These are phyloP conservation scores for Penicillium sumatraense DNA, from an alignment of 2,329 filamentous ascomycete genomes.

Conservation along the genomic window DNA sequence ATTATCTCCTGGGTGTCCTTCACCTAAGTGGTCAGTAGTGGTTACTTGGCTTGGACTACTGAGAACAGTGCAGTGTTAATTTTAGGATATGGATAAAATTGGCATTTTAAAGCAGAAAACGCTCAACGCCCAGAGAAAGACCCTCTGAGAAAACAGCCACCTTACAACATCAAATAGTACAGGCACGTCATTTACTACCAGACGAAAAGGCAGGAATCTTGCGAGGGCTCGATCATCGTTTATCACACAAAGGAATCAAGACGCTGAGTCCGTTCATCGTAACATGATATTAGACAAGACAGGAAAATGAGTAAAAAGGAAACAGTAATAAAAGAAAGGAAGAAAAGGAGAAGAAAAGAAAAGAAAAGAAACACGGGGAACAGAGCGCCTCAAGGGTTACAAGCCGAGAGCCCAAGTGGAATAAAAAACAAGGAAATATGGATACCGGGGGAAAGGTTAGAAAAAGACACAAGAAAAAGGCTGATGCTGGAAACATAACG, in stretches of 20 bases:
- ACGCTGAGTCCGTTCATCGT: conserved; percentile 29
- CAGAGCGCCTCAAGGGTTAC: conserved; percentile 4
- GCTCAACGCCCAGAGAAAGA: neutral
- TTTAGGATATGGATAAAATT: conserved; percentile 1
- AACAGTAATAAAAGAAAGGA: conserved; percentile 8
- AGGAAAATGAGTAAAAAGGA: conserved; percentile 21
- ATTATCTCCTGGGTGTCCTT: too few species aligned
- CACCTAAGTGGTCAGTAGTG: too few species aligned
- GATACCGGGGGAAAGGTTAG: conserved; percentile 19
- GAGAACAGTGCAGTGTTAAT: neutral
- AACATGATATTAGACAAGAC: conserved; percentile 31
- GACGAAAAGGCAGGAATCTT: conserved; percentile 15
- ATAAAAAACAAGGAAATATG: conserved; percentile 23
- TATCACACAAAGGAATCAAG: conserved; percentile 27
- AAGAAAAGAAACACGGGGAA: conserved; percentile 10
- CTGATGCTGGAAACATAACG: conserved; percentile 34
- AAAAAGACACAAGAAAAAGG: conserved; percentile 26
- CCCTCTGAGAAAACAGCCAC: neutral
- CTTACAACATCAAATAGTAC: neutral
- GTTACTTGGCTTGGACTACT: neutral
- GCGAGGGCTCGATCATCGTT: conserved; percentile 17
- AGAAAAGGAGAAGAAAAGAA: neutral
- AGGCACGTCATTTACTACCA: neutral
- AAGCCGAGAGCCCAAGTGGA: conserved; percentile 8
- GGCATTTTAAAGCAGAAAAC: neutral